Conservation (phyloP, 169 alveolate species). For the Plasmodium malariae region DNA sequence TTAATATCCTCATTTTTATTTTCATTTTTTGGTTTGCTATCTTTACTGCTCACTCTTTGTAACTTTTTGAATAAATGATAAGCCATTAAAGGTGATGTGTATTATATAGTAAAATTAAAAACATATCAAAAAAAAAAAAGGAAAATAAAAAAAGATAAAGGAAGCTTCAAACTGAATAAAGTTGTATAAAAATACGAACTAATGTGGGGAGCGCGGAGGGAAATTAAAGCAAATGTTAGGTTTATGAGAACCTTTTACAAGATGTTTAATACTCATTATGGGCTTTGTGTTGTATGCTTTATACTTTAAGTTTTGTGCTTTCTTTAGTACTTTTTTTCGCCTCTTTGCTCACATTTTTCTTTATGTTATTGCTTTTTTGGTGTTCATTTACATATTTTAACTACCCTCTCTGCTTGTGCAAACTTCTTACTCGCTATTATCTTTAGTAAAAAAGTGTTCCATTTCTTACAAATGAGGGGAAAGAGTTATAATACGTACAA, state of each 20-base stretch:
- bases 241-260: too few species aligned
- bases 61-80: conserved; percentile 56
- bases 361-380: not conserved
- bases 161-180: too few species aligned
- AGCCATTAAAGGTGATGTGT: conserved; percentile 35
- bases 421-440: not conserved
- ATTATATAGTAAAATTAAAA: too few species aligned
- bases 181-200: too few species aligned
- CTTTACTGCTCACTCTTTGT: conserved; percentile 49
- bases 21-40: conserved; percentile 38
- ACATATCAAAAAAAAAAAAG: conserved; percentile 1
- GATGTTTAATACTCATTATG: too few species aligned
- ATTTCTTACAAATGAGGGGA: not conserved
- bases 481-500: not conserved
- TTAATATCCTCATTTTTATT: conserved; percentile 33
- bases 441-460: not conserved
- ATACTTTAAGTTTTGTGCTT: not conserved
- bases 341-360: not conserved
- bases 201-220: too few species aligned
- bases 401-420: not conserved
- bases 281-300: not conserved
- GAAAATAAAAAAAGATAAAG: not conserved
- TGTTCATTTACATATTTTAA: too few species aligned
- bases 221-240: too few species aligned
- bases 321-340: not conserved